A percentile compares a stretch with the other conserved stretches of the same genome.
phyloP scores from a whole-genome alignment of 805 yeast species.

The Zygotorulaspora florentina region DNA sequence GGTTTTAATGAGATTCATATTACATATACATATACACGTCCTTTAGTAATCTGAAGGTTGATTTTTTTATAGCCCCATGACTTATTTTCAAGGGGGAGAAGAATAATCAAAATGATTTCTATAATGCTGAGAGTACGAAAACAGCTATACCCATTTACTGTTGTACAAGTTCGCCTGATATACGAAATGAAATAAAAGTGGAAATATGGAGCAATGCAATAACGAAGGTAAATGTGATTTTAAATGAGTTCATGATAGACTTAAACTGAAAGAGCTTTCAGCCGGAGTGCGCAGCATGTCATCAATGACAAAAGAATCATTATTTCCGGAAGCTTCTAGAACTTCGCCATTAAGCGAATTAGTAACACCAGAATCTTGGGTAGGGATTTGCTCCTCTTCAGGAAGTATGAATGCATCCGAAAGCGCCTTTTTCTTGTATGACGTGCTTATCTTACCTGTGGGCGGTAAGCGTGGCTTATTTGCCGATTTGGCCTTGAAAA shows the following conservation, averaged over 20 bases:
- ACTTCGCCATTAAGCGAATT: not conserved
- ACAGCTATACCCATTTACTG: too few relatives aligned
- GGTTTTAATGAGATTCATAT: too few relatives aligned
- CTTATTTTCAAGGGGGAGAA: too few relatives aligned
- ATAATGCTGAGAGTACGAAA: too few relatives aligned
- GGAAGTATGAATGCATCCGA: conserved; percentile 52
- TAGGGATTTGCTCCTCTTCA: conserved; percentile 21
- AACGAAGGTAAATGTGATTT: not conserved
- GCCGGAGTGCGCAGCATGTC: conserved; percentile 6
- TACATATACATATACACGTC: too few relatives aligned
- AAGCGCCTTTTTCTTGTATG: conserved; percentile 64
- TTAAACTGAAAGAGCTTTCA: conserved; percentile 19
- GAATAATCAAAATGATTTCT: too few relatives aligned
- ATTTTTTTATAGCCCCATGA: too few relatives aligned
- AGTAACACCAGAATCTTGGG: not conserved
- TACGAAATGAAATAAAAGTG: not conserved
- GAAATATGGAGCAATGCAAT: not conserved
- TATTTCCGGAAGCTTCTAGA: conserved; percentile 1
- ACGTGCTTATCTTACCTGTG: conserved; percentile 71
- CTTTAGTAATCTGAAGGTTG: too few relatives aligned
- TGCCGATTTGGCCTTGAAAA: conserved; percentile 65
- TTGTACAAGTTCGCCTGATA: too few relatives aligned
- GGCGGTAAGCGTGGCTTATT: conserved; percentile 83
- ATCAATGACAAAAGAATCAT: conserved; percentile 1
- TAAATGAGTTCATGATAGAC: conserved; percentile 18